Percentiles rank a stretch among this genome's conserved stretches.
Evolutionary conservation across 1,284 basidiomycete species (phyloP).

Genomic region (Trichosporon asahii): DNA sequence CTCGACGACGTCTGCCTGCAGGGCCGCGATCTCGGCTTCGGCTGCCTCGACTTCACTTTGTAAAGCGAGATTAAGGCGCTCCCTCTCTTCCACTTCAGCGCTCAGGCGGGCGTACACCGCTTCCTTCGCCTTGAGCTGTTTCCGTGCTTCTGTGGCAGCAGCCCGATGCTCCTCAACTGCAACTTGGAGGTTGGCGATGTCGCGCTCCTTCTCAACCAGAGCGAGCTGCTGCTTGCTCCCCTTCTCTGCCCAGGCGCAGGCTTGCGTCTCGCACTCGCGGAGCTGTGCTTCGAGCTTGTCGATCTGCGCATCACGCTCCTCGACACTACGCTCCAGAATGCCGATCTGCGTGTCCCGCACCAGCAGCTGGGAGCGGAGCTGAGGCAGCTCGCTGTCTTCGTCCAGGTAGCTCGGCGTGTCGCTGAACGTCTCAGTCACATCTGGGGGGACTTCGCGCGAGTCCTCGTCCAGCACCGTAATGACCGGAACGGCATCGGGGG

Average conservation of each 20-base stretch:
- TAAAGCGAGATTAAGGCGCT: not conserved
- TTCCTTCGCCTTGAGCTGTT: not conserved
- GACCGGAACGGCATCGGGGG: not conserved
- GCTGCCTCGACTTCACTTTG: not conserved
- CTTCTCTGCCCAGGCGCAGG: not conserved
- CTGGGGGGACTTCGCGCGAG: not conserved
- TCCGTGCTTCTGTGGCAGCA: not conserved
- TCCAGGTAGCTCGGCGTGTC: not conserved
- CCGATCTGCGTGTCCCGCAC: not conserved
- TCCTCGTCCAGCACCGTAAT: slow-evolving; percentile 2
- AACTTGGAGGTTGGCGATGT: not conserved
- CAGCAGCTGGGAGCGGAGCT: not conserved
- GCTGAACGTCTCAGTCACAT: not conserved
- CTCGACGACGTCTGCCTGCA: not conserved
- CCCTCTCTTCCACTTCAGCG: not conserved
- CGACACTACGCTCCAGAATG: not conserved
- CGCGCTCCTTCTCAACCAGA: not conserved
- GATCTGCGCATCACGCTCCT: not conserved
- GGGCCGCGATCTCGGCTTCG: not conserved
- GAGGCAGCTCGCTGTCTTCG: not conserved
- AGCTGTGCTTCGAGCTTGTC: not conserved
- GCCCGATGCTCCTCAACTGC: not conserved
- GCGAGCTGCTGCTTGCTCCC: not conserved
- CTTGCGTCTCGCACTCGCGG: not conserved
- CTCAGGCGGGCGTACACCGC: not conserved